Evolutionary conservation across 441 rosid genomes (phyloP), one percentile per base, ranked within the genome.

Genomic region (Mallotus repandus): DNA sequence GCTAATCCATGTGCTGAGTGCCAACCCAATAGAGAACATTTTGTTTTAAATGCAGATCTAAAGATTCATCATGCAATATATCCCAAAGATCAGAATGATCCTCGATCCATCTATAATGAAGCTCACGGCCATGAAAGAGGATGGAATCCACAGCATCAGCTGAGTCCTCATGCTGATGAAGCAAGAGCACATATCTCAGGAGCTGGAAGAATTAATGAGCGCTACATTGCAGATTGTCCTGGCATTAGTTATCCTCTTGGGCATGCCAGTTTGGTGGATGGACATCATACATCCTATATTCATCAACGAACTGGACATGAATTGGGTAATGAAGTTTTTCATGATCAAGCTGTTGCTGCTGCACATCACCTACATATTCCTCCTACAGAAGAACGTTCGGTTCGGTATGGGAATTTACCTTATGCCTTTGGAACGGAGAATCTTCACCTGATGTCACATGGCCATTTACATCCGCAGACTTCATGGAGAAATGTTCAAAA

Each of bases 121-220:
- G 68, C 89, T 76, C 85, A 78, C 10, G 69, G 81, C 78, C 91
- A 87, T 77, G 98, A 91, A 73, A 88, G 93, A 78, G 97, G 97
- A 68, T 86, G 98, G 98, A 65, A 81, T 79, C 78, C 80, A 80
- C 92, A 81, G 80, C 93, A 87, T 74, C 97, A 87, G 77, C 76
- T 82, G 80, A 86, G 77, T 72, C 84, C 90, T 58, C 83, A 77
- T 62, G 76, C 79, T 81, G 98, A 94, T 72, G 97, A 91, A 74
- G 84, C 76, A 45, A 91, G 94, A 88, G 70, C 82, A 71, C 86
- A 85, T 78, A 55, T 78, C 61, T 76, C 88, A 61, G 91, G 85
- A 68, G 79, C 89, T 82, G 93, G 88, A 82, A 87, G 98, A 80
- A 77, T 89, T 78, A 85, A 84, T 62, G 93, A 91, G 78, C 91